Evolutionary conservation across 2,329 filamentous ascomycete species (phyloP), one percentile per base, ranked within the genome.

Genomic region (Didymella glomerata): DNA sequence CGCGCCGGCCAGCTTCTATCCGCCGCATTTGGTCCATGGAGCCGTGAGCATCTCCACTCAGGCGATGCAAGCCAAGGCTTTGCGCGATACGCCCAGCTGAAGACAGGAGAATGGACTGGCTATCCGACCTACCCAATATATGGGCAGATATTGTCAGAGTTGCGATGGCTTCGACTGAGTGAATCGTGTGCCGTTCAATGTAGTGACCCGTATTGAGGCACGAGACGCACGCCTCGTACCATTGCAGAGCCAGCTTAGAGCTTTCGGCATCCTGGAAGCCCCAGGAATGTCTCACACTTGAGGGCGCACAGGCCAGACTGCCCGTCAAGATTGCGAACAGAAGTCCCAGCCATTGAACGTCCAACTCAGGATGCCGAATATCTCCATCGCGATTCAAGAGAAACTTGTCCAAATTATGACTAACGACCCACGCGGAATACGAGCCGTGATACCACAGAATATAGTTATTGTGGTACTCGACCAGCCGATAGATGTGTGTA

Each of bases 71-170:
- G 0, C 80, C 81, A 0, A 83, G 71, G 8, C 76, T 76, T 57
- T 83, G 81, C 3, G 79, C 81, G 28, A 84, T 81, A 9, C 80
- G 76, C 5, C 79, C 71, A 4, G 78, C 81, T 0, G 80, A 75
- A 1, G 79, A 80, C 4, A 83, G 72, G 6, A 81, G 72, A 3
- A 82, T 76, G 1, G 76, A 80, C 48, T 82, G 80, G 18, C 75
- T 78, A 59, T 78, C 81, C 5, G 79, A 81, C 24, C 76, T 76
- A 1, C 81, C 81, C 1, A 83, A 69, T n/a, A 79, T 68, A 57
- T 83, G 81, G 2, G 80, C 81, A 7, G 78, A 76, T 20, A 82
- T 79, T 5, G 80, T 82, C 24, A 80, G 67, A 1, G 77, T 79
- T 1, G 78, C 71, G 34, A 83, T 80, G 9, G 80, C 77, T 67